These are phyloP conservation scores for Elsinoe ampelina DNA, from an alignment of 2,329 filamentous ascomycete genomes.

Conservation along the genomic window DNA sequence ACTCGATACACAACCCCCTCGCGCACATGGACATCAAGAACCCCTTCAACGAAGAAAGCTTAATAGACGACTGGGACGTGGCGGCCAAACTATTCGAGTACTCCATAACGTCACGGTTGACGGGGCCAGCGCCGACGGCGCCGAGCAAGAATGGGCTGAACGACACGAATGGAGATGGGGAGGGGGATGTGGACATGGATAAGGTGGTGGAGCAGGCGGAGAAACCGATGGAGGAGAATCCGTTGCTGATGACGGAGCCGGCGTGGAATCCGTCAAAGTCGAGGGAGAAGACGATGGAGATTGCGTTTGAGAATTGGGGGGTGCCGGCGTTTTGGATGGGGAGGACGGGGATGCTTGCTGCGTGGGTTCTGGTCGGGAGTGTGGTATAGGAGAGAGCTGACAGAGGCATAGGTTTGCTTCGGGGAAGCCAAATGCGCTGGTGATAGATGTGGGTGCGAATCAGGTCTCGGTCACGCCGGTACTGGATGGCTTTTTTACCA, in stretches of 20 bases:
- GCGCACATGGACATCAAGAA: constrained; percentile 76
- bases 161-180: constrained; percentile 38
- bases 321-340: constrained; percentile 91
- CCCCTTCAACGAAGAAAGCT: constrained; percentile 79
- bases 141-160: constrained; percentile 72
- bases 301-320: constrained; percentile 96
- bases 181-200: constrained; percentile 53
- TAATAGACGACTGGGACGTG: constrained; percentile 94
- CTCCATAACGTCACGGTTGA: constrained; percentile 78
- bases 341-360: constrained; percentile 77
- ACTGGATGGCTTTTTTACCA: constrained; percentile 88
- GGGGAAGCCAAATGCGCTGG: constrained; percentile 85
- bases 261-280: constrained; percentile 84
- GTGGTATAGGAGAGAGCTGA: constrained; percentile 17
- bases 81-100: constrained; percentile 88
- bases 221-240: constrained; percentile 79
- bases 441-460: constrained; percentile 83
- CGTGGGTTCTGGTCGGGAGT: constrained; percentile 36
- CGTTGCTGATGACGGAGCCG: constrained; percentile 85
- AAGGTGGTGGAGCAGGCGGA: constrained; percentile 52
- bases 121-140: constrained; percentile 60
- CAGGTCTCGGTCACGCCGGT: constrained; percentile 84
- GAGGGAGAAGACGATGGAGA: constrained; percentile 87
- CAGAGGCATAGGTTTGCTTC: constrained; percentile 57
- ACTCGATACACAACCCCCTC: constrained; percentile 70